Percentiles rank a stretch among this genome's conserved stretches.
phyloP scores from a whole-genome alignment of 2,329 filamentous ascomycete genomes.

The Fonsecaea multimorphosa region DNA sequence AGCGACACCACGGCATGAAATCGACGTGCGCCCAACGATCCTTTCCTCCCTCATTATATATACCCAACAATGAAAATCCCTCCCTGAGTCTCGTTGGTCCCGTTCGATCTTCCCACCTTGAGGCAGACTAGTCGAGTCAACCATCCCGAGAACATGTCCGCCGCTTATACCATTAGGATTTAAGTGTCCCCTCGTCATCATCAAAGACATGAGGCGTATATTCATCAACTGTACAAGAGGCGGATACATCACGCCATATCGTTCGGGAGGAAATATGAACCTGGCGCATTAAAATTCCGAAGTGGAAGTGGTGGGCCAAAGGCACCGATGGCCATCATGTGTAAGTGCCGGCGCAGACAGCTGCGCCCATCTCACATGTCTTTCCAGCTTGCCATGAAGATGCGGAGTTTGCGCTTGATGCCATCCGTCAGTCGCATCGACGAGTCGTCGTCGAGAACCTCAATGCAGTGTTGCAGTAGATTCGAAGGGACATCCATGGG shows the following conservation, averaged over 20 bases:
- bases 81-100: conserved; percentile 3
- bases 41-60: conserved; percentile 8
- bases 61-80: background rate
- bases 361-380: conserved; percentile 10
- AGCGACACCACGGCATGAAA: background rate
- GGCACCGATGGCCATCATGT: background rate
- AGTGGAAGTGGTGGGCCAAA: background rate
- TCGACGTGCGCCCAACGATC: background rate
- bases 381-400: conserved; percentile 44
- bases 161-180: background rate
- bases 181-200: conserved; percentile 13
- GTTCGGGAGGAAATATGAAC: conserved; percentile 4
- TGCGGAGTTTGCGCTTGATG: conserved; percentile 60
- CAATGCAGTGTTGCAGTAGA: conserved; percentile 59
- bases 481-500: conserved; percentile 56
- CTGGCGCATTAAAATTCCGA: background rate
- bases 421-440: conserved; percentile 61
- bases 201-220: conserved; percentile 23
- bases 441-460: conserved; percentile 60
- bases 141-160: background rate
- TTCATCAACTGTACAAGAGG: conserved; percentile 29
- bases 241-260: conserved; percentile 30
- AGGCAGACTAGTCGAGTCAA: background rate
- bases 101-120: background rate
- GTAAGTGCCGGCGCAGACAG: background rate